phyloP scores from a whole-genome alignment of 768 basidiomycete genomes.

The Boletus vinaceobasis region DNA sequence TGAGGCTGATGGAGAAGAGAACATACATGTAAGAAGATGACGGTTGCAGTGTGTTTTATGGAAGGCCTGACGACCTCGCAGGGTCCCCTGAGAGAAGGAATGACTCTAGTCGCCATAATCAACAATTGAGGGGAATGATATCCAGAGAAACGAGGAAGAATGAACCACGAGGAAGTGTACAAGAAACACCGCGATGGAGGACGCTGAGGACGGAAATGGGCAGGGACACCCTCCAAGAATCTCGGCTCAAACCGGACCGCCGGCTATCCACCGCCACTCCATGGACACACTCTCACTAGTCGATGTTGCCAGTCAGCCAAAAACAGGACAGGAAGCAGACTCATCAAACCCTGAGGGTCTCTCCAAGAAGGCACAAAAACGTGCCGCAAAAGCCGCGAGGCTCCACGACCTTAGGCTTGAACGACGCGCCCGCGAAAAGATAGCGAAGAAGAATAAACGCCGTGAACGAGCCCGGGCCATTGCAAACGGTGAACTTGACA shows the following conservation, averaged over 20 bases:
- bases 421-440: constrained; percentile 74
- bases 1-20: not conserved
- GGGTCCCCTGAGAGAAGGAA: constrained; percentile 21
- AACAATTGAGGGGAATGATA: not conserved
- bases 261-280: constrained; percentile 1
- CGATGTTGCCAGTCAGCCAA: constrained; percentile 10
- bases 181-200: constrained; percentile 3
- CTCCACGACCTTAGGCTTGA: constrained; percentile 64
- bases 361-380: constrained; percentile 80
- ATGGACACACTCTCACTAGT: constrained; percentile 19
- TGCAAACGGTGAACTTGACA: constrained; percentile 45
- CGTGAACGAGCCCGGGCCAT: constrained; percentile 52
- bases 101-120: constrained; percentile 18
- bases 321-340: constrained; percentile 12
- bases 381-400: constrained; percentile 66
- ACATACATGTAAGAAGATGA: constrained; percentile 87
- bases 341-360: constrained; percentile 33
- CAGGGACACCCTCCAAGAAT: not conserved
- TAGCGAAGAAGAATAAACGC: constrained; percentile 72
- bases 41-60: constrained; percentile 74
- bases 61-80: constrained; percentile 52
- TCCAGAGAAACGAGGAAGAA: not conserved
- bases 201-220: constrained; percentile 1
- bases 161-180: not conserved
- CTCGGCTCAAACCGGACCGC: constrained; percentile 25